phyloP scores from a whole-genome alignment of 768 basidiomycete species.

The Tricholoma sp. region DNA sequence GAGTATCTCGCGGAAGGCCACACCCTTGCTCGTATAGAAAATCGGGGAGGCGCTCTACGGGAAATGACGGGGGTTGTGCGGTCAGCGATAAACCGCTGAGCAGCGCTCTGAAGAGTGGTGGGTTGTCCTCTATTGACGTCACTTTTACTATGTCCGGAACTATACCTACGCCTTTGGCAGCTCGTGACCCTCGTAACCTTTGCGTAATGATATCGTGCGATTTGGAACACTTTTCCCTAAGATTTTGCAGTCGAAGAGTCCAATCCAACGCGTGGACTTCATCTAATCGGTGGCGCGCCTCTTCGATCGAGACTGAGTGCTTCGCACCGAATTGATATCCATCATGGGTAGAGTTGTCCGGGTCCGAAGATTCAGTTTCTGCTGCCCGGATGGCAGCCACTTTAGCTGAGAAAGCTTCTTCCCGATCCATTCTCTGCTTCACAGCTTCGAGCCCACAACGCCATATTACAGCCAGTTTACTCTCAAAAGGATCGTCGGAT shows the following conservation, averaged over 20 bases:
- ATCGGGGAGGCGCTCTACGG: constrained; percentile 44
- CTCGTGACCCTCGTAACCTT: constrained; percentile 35
- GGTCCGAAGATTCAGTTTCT: constrained; percentile 27
- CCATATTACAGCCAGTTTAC: constrained; percentile 68
- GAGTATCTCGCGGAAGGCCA: constrained; percentile 62
- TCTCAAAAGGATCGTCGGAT: constrained; percentile 82
- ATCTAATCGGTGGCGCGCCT: constrained; percentile 66
- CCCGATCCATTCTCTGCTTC: constrained; percentile 62
- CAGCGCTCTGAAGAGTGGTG: constrained; percentile 70
- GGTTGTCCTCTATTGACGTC: constrained; percentile 26
- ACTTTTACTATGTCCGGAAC: constrained; percentile 43
- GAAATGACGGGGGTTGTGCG: constrained; percentile 57
- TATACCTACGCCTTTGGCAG: constrained; percentile 20
- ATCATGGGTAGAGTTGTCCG: constrained; percentile 15
- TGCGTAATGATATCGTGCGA: constrained; percentile 45
- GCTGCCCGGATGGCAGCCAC: constrained; percentile 55
- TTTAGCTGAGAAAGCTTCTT: constrained; percentile 78
- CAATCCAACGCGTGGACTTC: constrained; percentile 71
- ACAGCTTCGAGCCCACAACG: constrained; percentile 69
- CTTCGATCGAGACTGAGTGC: constrained; percentile 64
- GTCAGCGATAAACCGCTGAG: constrained; percentile 55
- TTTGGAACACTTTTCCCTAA: constrained; percentile 39
- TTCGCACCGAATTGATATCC: constrained; percentile 60
- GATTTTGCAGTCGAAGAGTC: constrained; percentile 51
- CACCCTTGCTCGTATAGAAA: constrained; percentile 64